Conservation (phyloP, 306 rosid species). For the Castanea sativa region DNA sequence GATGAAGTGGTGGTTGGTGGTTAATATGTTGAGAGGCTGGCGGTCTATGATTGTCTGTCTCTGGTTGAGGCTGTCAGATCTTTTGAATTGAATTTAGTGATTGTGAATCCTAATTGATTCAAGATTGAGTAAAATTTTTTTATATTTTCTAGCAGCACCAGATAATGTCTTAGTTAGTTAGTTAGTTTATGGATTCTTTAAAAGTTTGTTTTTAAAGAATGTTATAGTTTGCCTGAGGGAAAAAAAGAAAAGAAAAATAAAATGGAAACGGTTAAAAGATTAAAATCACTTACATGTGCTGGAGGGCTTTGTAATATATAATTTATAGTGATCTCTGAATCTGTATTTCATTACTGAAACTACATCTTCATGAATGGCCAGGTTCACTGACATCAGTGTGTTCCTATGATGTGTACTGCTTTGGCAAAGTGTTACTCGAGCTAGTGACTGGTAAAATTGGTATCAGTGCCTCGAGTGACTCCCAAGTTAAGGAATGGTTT, state of each 20-base stretch:
- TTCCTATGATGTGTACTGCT: slow-evolving; percentile 87
- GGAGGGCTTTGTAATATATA: neutral
- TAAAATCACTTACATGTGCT: neutral
- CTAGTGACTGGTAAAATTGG: slow-evolving; percentile 85
- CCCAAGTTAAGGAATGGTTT: slow-evolving; percentile 55
- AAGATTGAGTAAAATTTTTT: neutral
- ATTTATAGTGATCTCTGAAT: neutral
- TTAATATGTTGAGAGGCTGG: neutral
- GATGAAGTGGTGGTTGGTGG: neutral
- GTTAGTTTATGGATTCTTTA: neutral
- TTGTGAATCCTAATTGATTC: neutral
- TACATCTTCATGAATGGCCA: slow-evolving; percentile 39
- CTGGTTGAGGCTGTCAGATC: neutral
- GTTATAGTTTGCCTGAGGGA: neutral
- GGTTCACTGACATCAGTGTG: slow-evolving; percentile 67
- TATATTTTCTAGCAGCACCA: neutral
- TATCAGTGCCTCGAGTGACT: slow-evolving; percentile 63
- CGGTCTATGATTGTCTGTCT: neutral
- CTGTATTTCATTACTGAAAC: slow-evolving; percentile 10
- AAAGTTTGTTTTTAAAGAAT: neutral
- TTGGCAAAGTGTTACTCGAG: slow-evolving; percentile 91
- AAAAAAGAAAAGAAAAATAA: neutral
- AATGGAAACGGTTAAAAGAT: neutral
- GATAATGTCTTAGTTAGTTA: neutral
- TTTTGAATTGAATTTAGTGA: neutral